Evolutionary conservation across 2,329 filamentous ascomycete species (phyloP), one percentile per base, ranked within the genome.

Genomic region (Alternaria brassicae): DNA sequence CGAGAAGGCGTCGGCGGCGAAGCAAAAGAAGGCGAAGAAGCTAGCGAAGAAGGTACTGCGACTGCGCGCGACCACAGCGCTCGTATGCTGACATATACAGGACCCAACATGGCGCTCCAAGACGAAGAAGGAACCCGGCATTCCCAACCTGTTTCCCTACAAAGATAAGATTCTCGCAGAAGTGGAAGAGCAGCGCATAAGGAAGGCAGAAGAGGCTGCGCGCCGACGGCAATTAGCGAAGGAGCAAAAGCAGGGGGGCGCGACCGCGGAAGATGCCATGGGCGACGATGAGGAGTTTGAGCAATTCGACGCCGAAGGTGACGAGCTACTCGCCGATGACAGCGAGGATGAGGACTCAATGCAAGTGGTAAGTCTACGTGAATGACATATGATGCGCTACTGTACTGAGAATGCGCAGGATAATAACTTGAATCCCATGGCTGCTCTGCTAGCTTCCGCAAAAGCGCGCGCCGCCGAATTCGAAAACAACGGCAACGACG

Each of bases 71-170:
- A 45, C 12, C 15, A 34, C 6, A 12, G 23, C 2, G 12, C 34
- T 23, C 23, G 28, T 13, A 49, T 37, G 25, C 68, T 78, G n/a
- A 79, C 59, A 19, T 2, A n/a, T 40, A 4, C 63, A 87, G 87
- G 97, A 97, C 79, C 94, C 95, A 32, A 88, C 97, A 91, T 98
- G 95, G 93, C 88, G 91, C 70, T 93, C 92, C 60, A 91, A 93
- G 78, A 78, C 97, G 69, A 98, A 97, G 87, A 99, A 98, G 83
- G 95, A 99, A 73, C 95, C 94, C 23, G 95, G 95, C 48, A 97
- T 99, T 63, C 95, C 95, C 39, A 99, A 98, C 76, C 82, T 97
- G 34, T 99, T 97, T 81, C 95, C 95, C 1, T 97, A 95, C 85
- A 99, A 99, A 83, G 93, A 97, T 78, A 93, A 91, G 83, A 86